Evolutionary conservation across 768 basidiomycete species (phyloP).

Genomic region (Tubosaeta brunneosetosa): DNA sequence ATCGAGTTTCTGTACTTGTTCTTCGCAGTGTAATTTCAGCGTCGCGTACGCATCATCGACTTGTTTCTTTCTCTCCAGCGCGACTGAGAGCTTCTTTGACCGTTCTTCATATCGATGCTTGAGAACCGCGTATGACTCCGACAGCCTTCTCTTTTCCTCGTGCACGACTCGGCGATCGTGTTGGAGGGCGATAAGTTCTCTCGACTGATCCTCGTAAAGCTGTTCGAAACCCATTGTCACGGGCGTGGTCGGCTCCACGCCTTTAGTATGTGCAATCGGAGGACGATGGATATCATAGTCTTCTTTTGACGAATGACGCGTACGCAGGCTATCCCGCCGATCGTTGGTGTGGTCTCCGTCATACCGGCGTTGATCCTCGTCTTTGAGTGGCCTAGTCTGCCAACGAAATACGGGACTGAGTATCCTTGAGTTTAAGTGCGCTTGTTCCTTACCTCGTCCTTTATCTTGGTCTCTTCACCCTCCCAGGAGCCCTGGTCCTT

Average conservation of each 20-base stretch:
- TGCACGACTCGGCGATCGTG: background rate
- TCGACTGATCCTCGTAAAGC: conserved; percentile 1
- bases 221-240: background rate
- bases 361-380: background rate
- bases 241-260: background rate
- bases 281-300: background rate
- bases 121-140: background rate
- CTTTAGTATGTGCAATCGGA: background rate
- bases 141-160: conserved; percentile 9
- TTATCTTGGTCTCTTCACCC: background rate
- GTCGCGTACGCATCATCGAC: conserved; percentile 7
- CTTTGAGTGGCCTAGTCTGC: conserved; percentile 1
- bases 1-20: conserved; percentile 9
- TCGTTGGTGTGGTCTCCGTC: background rate
- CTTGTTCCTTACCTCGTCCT: conserved; percentile 4
- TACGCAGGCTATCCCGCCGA: background rate
- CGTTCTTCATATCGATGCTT: conserved; percentile 8
- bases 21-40: conserved; percentile 17
- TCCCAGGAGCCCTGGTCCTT: conserved; percentile 1
- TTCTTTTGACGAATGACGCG: background rate
- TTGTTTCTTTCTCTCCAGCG: conserved; percentile 3
- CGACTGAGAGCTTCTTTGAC: background rate
- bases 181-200: conserved; percentile 6
- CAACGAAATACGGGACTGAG: background rate
- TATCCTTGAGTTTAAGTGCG: too few species aligned